Conservation (phyloP, 345 rosid genomes). For the Euphorbia lathyris region DNA sequence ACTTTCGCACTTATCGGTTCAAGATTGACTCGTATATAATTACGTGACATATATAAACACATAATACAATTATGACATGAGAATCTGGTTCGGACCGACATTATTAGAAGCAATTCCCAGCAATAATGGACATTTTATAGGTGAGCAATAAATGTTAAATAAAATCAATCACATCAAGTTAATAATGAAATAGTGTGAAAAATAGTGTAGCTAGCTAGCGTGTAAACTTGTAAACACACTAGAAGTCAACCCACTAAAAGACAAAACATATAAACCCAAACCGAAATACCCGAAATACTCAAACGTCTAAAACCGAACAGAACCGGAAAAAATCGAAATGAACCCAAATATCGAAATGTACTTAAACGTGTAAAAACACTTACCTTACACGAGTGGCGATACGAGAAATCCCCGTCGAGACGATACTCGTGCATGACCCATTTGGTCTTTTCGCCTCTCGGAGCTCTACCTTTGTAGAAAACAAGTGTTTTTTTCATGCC, state of each 20-base stretch:
- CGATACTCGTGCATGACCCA: constrained; percentile 99
- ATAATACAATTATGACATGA: too few relatives aligned
- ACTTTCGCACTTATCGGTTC: too few relatives aligned
- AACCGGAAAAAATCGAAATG: too few relatives aligned
- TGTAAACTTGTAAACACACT: background rate
- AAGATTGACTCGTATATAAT: too few relatives aligned
- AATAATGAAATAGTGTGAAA: constrained; percentile 8
- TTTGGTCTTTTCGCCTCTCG: constrained; percentile 84
- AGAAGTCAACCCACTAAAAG: constrained; percentile 43
- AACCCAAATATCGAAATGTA: too few relatives aligned
- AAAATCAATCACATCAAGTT: constrained; percentile 47
- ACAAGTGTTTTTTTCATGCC: constrained; percentile 90
- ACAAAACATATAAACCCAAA: constrained; percentile 25
- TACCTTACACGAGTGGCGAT: constrained; percentile 85
- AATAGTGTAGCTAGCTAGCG: background rate
- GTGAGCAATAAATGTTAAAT: constrained; percentile 25
- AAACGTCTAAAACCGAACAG: too few relatives aligned
- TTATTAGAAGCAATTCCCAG: too few relatives aligned
- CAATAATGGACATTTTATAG: too few relatives aligned
- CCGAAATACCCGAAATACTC: too few relatives aligned
- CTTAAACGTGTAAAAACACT: background rate
- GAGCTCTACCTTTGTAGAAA: constrained; percentile 85
- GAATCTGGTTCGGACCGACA: too few relatives aligned
- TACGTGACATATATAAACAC: too few relatives aligned
- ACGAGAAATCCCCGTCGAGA: constrained; percentile 68